phyloP scores from a whole-genome alignment of 352 stramenopile genomes.

The Globisporangium parvum region DNA sequence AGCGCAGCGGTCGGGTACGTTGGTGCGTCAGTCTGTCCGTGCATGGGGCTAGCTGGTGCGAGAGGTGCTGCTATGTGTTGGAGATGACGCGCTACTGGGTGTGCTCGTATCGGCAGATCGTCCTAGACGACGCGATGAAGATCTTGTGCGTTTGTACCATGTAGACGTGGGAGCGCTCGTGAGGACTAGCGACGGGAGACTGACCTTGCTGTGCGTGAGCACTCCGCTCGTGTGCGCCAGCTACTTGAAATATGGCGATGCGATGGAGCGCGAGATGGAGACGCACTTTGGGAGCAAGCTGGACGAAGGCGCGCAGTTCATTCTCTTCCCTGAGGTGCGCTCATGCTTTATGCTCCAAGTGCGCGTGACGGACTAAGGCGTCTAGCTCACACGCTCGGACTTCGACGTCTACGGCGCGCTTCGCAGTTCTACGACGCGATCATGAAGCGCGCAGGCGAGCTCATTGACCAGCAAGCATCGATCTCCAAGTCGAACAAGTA shows the following conservation, averaged over 20 bases:
- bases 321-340: constrained; percentile 54
- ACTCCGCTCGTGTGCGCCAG: constrained; percentile 9
- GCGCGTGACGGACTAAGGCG: not conserved
- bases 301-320: constrained; percentile 53
- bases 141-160: constrained; percentile 40
- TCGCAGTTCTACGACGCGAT: constrained; percentile 57
- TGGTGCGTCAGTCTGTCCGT: not conserved
- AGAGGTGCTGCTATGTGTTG: not conserved
- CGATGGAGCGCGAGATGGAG: constrained; percentile 81
- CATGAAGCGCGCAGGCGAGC: constrained; percentile 41
- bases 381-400: not conserved
- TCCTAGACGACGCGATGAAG: constrained; percentile 70
- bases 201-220: constrained; percentile 1
- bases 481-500: constrained; percentile 43
- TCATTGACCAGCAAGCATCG: constrained; percentile 55
- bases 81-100: not conserved
- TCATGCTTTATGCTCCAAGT: not conserved
- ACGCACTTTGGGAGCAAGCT: constrained; percentile 60
- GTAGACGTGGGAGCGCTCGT: not conserved
- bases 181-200: constrained; percentile 1
- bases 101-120: constrained; percentile 30
- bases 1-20: constrained; percentile 31
- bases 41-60: not conserved
- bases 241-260: constrained; percentile 69
- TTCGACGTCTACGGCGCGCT: not conserved